Conservation (phyloP, 2,329 filamentous ascomycete genomes). For the Fusarium sp. region DNA sequence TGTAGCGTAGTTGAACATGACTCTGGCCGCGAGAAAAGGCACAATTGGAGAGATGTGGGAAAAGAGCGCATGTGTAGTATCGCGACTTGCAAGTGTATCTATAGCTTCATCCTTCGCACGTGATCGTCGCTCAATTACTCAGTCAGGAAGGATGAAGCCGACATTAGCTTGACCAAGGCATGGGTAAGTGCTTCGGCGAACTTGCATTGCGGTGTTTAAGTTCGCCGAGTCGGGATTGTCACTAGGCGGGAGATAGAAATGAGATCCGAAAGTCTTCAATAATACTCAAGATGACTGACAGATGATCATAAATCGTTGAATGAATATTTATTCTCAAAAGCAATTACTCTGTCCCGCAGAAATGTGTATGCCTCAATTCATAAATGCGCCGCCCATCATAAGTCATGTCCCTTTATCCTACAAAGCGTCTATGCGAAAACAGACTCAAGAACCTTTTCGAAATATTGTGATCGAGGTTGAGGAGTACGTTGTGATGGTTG, state of each 20-base stretch:
- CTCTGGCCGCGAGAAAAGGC: not conserved
- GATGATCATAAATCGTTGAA: accelerated
- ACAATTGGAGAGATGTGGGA: not conserved
- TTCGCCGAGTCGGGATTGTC: not conserved
- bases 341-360: not conserved
- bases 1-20: conserved; percentile 16
- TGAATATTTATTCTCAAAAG: not conserved
- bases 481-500: not conserved
- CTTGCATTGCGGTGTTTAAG: not conserved
- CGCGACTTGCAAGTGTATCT: not conserved
- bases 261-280: not conserved
- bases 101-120: conserved; percentile 22
- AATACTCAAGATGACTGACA: accelerated
- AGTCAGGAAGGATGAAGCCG: conserved; percentile 13
- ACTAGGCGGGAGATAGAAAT: not conserved
- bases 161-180: not conserved
- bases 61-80: conserved; percentile 5
- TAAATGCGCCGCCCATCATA: conserved; percentile 6
- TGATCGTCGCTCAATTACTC: conserved; percentile 33
- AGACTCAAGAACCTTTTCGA: conserved; percentile 36
- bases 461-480: conserved; percentile 25
- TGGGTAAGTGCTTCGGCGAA: not conserved
- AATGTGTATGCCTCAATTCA: not conserved
- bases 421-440: conserved; percentile 32
- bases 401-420: not conserved